Base-by-base conservation (phyloP, 129 eudicot species). In the Glebionis coronaria region DNA sequence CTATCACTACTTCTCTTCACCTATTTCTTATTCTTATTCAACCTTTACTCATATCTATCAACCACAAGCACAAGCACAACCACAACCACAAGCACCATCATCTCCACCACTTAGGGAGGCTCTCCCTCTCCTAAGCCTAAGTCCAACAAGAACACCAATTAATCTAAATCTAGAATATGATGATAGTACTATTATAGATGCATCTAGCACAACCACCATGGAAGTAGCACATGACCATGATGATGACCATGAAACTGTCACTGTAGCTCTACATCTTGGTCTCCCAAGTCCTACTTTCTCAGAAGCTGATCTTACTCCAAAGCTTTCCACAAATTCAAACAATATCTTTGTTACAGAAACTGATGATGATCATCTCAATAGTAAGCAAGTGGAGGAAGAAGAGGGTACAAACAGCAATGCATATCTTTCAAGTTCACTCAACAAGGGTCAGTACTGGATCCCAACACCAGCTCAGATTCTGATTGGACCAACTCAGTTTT, bases 361-460 rank as follows among this genome's bases (percentile, higher is more conserved):
- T 47, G 62, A 15, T 35, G 73, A 69, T 44, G 58, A 46, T 54
- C 18, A 69, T 35, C 53, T n/a, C n/a, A n/a, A n/a, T n/a, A n/a
- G n/a, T n/a, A 80, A 66, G 68, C 78, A 73, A 61, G 87, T 81
- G 67, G 80, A 76, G 62, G 88, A 84, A 57, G 87, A 84, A 68
- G 82, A 78, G 23, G 81, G 78, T 75, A 53, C 65, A 28, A 61
- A 68, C 20, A 68, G 27, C 58, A 61, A 52, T 45, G 84, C 74
- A 56, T 78, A 79, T 75, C 73, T 76, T 42, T 58, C 89, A 65
- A 82, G 76, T 68, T 69, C 90, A 63, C 81, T 91, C 45, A 86
- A 88, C 79, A 91, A 91, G 79, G 97, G 97, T 45, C 96, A 91
- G 73, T 91, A 91, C 75, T 91, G 97, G 97, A 91, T 91, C 81